Evolutionary conservation across 1,284 basidiomycete species (phyloP).

Genomic region (Tilletia horrida): DNA sequence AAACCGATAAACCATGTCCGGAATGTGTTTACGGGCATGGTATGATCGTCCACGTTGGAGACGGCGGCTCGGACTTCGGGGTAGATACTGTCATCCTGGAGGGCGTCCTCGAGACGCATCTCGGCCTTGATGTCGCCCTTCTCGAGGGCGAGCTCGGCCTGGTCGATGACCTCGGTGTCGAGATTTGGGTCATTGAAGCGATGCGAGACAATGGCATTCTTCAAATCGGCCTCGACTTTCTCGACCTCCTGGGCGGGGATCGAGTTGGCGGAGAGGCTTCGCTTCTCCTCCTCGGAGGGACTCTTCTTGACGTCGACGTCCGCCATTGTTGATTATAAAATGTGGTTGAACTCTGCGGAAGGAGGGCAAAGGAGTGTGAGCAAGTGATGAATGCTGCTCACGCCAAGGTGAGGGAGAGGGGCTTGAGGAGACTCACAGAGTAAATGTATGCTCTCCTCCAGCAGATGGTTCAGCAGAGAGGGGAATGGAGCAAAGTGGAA

Average conservation of each 20-base stretch:
- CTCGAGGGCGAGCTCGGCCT: conserved; percentile 27
- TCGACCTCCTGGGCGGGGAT: conserved; percentile 6
- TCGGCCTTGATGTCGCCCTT: conserved; percentile 27
- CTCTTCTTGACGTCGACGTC: too few species aligned
- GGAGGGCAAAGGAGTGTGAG: too few species aligned
- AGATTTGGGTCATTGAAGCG: conserved; percentile 31
- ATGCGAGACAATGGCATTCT: conserved; percentile 11
- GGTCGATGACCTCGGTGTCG: conserved; percentile 22
- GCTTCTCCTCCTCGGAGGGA: too few species aligned
- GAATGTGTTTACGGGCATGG: conserved; percentile 45
- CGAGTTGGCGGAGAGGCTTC: background rate
- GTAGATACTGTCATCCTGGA: conserved; percentile 48
- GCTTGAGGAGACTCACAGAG: too few species aligned
- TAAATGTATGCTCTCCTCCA: too few species aligned
- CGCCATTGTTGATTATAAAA: too few species aligned
- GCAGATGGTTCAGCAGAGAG: too few species aligned
- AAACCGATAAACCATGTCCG: conserved; percentile 43
- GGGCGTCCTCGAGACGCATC: conserved; percentile 23
- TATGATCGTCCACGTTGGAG: conserved; percentile 47
- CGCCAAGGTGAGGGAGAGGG: too few species aligned
- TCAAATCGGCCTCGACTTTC: conserved; percentile 20
- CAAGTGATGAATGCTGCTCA: too few species aligned
- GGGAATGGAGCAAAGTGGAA: too few species aligned
- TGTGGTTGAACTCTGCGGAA: too few species aligned
- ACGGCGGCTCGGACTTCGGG: conserved; percentile 48